Base-by-base conservation (phyloP, 2,329 filamentous ascomycete genomes). In the Exophiala lecanii-corni region DNA sequence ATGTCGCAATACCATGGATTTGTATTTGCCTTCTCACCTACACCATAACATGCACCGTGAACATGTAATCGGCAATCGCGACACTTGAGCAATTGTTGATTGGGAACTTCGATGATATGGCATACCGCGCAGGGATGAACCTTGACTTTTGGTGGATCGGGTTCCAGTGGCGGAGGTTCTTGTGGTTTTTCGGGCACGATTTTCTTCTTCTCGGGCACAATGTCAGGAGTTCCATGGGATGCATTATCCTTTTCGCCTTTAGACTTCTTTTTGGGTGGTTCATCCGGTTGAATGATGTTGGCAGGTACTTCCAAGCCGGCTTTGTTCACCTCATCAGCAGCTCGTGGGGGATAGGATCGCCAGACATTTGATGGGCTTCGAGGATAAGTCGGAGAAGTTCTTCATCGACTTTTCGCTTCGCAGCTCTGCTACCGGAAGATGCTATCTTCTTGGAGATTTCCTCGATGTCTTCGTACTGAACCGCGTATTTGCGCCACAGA, bases 1-100 rank as follows among this genome's bases (percentile, higher is more conserved):
- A 89, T 94, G 65, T 97, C 92, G 64, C 92, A 98, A 30, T 84
- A 79, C 92, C 92, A 98, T 65, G 94, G 94, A 33, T 75, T 77
- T 21, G 79, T 75, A 41, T 74, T 75, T 37, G 83, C 80, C 20
- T 50, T 50, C 1, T 43, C 15, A 10, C 53, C 50, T 21, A 97
- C 75, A n/a, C 92, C 92, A 60, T 97, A 98, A 66, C 92, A 98
- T 49, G 81, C 80, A 41, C 86, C 84, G 64, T 98, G 92, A 17
- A 97, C 91, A 3, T 89, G 89, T 64, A 98, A 69, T 40, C 88
- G 84, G 63, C 92, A 98, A 58, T 95, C 88, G 36, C 80, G 78
- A 63, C 92, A 98, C 30, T 83, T 80, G 12, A 94, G 62, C 56
- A 87, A 79, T 53, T 86, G 76, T 39, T 89, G 83, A 9, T 79